Evolutionary conservation across 495 filamentous ascomycete genomes (phyloP), one percentile per base, ranked within the genome.

Genomic region (Tuber magnatum): DNA sequence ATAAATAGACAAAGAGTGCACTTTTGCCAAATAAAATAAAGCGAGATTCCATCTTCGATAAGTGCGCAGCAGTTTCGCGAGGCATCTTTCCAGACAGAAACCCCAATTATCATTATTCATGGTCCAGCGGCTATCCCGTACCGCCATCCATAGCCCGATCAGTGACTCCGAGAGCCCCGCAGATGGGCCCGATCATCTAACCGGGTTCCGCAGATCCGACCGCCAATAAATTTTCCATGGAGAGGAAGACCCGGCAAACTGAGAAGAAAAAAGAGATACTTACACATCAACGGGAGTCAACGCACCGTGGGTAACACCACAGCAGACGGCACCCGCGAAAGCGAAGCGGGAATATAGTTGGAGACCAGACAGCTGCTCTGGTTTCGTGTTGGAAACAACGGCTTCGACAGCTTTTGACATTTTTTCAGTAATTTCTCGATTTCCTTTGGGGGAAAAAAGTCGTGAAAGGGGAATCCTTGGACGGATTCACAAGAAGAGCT

Each of bases 241-340:
- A 74, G 74, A 61, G 56, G 44, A 65, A 70, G 35, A 32, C 9
- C 20, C 56, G 56, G 61, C 32, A 75, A 69, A 68, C 41, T 0
- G 32, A 71, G 39, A 48, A 70, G 42, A 69, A 73, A 44, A 44
- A 75, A 70, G 51, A 74, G 28, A 61, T 39, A 91, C 94, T 87
- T 93, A 97, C 94, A 97, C 94, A 91, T 97, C 94, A 83, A 97
- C 92, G 80, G 94, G 94, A 74, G 94, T 97, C 83, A 97, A 88
- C 82, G 88, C 90, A 82, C 94, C 94, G 87, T 97, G 94, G 80
- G 94, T 97, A 86, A 97, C 87, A 82, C 92, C 92, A 85, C 94
- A 97, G 90, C 94, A 97, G 86, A 96, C 86, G 79, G 93, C 94
- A 84, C 93, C 94, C 77, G 94, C 93, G 82, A 97, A 91, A 84